phyloP scores from a whole-genome alignment of 2,329 filamentous ascomycete species.

The Hortaea sp. region DNA sequence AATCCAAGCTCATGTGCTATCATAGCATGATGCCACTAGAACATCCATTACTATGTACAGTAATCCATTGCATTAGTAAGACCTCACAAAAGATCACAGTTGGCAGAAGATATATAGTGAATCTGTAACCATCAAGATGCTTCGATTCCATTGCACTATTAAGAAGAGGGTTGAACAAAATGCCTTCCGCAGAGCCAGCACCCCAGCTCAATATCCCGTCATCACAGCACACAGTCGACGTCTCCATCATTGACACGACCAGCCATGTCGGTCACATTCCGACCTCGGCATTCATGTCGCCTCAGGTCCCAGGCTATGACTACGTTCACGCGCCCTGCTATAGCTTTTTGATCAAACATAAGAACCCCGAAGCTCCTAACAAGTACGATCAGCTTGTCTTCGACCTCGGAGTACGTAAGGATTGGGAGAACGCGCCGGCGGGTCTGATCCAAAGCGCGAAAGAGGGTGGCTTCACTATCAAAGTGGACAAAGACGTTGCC shows the following conservation, averaged over 20 bases:
- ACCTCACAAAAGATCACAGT: no score
- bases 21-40: no score
- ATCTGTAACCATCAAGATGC: no score
- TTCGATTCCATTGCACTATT: no score
- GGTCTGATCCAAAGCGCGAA: conserved; percentile 16
- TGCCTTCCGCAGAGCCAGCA: conserved; percentile 9
- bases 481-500: conserved; percentile 33
- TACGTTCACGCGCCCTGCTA: conserved; percentile 28
- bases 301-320: conserved; percentile 26
- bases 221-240: conserved; percentile 18
- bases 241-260: conserved; percentile 23
- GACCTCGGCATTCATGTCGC: conserved; percentile 19
- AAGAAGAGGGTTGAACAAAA: neutral
- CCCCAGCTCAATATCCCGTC: conserved; percentile 21
- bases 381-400: conserved; percentile 27
- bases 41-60: no score
- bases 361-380: conserved; percentile 3
- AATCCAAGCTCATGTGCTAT: no score
- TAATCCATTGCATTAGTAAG: no score
- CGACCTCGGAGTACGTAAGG: conserved; percentile 36
- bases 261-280: conserved; percentile 8
- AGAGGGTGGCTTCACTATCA: conserved; percentile 22
- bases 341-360: conserved; percentile 40
- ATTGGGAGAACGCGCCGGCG: conserved; percentile 27
- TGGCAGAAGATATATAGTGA: no score